Percentiles rank a stretch among this genome's conserved stretches.
These are phyloP conservation scores for Nicotiana attenuata DNA, from an alignment of 257 asterid genomes.

Conservation along the genomic window DNA sequence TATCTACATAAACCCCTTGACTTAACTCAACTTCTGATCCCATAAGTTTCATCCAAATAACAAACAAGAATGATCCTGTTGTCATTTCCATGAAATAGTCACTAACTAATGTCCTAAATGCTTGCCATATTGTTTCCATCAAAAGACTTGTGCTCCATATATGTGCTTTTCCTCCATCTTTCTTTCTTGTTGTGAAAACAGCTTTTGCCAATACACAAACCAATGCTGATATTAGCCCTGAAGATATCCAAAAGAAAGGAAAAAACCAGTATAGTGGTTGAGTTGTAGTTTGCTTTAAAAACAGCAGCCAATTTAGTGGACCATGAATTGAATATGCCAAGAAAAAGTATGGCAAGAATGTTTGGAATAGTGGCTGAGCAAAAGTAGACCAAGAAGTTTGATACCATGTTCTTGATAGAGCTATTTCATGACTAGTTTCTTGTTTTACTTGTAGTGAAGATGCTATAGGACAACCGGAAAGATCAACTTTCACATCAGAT, in stretches of 20 bases:
- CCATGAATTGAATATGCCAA: slow-evolving; percentile 37
- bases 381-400: slow-evolving; percentile 61
- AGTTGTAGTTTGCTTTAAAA: slow-evolving; percentile 18
- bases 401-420: slow-evolving; percentile 51
- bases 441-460: slow-evolving; percentile 19
- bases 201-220: slow-evolving; percentile 53
- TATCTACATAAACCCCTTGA: slow-evolving; percentile 71
- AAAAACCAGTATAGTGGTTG: slow-evolving; percentile 49
- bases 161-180: slow-evolving; percentile 51
- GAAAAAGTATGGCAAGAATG: slow-evolving; percentile 58
- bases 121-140: slow-evolving; percentile 83
- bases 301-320: slow-evolving; percentile 39
- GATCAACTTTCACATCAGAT: slow-evolving; percentile 80
- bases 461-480: slow-evolving; percentile 74
- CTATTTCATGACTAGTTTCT: slow-evolving; percentile 27
- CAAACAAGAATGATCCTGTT: slow-evolving; percentile 55
- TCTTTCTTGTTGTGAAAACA: slow-evolving; percentile 58
- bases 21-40: slow-evolving; percentile 51
- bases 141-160: slow-evolving; percentile 60
- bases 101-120: slow-evolving; percentile 59
- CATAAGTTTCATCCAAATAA: slow-evolving; percentile 73
- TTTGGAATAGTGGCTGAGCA: slow-evolving; percentile 65
- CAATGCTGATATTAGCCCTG: slow-evolving; percentile 49
- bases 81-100: slow-evolving; percentile 70
- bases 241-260: slow-evolving; percentile 63